Evolutionary conservation across 202 grass and related monocot species (phyloP), one percentile per base, ranked within the genome.

Genomic region (Schoenoplectus tabernaemontani): DNA sequence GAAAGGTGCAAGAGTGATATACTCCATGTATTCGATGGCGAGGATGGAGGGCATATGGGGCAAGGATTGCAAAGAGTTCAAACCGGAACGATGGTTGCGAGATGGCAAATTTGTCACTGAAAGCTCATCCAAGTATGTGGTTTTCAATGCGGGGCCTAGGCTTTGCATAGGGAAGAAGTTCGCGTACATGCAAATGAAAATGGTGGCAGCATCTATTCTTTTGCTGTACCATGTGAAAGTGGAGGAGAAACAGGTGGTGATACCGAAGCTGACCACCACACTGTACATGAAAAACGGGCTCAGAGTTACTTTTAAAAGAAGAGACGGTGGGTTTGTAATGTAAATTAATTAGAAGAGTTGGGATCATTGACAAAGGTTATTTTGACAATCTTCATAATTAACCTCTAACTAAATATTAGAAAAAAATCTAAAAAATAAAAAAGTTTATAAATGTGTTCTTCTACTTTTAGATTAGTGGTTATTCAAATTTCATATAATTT

Each of bases 181-280:
- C 60, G 91, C 94, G 0, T 97, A 92, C 86, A 56, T 87, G 79
- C 91, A 97, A 85, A 97, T 97, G 94, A 94, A 93, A 82, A 90
- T 87, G 19, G 86, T 63, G 75, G 91, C 81, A 60, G 91, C 95
- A 10, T 84, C 86, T 7, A 81, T 94, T 78, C 67, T 97, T 32
- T 44, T 56, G 30, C 44, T 77, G 82, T 97, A 90, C 78, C 76
- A 39, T 8, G 87, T 97, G 60, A 84, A 84, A 63, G 87, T 89
- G 78, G 60, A 51, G 74, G 84, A 82, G 5, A 80, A 87, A 57
- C 95, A 92, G 74, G 72, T 56, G 87, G 82, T 94, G n/a, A 87
- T 81, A 53, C 89, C 94, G 32, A 97, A 97, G 81, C 47, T 94
- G 65, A 92, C 85, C 77, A 94, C 95, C 57, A 97, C 91, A 71